Percentiles rank a stretch among this genome's conserved stretches.
Conservation (phyloP, 495 filamentous ascomycete species). For the Penicillium ucsense region DNA sequence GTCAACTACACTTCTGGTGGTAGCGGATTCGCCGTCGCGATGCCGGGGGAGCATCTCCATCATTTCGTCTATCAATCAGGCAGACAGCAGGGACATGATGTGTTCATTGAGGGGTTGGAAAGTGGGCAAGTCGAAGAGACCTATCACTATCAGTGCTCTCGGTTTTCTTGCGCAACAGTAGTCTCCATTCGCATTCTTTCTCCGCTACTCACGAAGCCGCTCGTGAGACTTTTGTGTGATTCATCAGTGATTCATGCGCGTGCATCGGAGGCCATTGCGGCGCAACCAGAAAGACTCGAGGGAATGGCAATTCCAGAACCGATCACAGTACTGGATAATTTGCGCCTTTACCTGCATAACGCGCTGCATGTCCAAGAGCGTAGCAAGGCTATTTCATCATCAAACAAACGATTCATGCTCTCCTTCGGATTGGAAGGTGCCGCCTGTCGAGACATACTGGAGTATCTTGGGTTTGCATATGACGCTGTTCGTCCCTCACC, state of each 20-base stretch:
- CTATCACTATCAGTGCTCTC: conserved; percentile 51
- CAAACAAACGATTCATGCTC: conserved; percentile 63
- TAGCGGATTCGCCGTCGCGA: conserved; percentile 5
- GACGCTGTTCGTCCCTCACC: conserved; percentile 20
- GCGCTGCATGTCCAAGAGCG: conserved; percentile 36
- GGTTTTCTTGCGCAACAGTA: conserved; percentile 41
- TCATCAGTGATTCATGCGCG: conserved; percentile 40
- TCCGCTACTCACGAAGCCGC: conserved; percentile 40
- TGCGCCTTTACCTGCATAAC: conserved; percentile 55
- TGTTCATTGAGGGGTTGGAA: conserved; percentile 15
- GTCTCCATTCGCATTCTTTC: conserved; percentile 46
- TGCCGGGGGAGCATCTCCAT: conserved; percentile 31
- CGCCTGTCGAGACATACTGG: conserved; percentile 52
- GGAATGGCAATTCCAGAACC: conserved; percentile 38
- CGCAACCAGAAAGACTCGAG: conserved; percentile 50
- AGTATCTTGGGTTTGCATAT: conserved; percentile 50
- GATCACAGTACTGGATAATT: conserved; percentile 42
- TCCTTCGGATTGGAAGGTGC: conserved; percentile 50
- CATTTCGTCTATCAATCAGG: conserved; percentile 36
- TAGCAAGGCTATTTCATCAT: conserved; percentile 48
- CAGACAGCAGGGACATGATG: conserved; percentile 17
- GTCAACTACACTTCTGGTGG: conserved; percentile 30
- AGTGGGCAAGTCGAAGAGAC: conserved; percentile 30
- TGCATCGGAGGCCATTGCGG: conserved; percentile 39
- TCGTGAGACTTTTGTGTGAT: conserved; percentile 48